phyloP scores from a whole-genome alignment of 2,329 filamentous ascomycete genomes.

The Cladosporium cucumerinum region DNA sequence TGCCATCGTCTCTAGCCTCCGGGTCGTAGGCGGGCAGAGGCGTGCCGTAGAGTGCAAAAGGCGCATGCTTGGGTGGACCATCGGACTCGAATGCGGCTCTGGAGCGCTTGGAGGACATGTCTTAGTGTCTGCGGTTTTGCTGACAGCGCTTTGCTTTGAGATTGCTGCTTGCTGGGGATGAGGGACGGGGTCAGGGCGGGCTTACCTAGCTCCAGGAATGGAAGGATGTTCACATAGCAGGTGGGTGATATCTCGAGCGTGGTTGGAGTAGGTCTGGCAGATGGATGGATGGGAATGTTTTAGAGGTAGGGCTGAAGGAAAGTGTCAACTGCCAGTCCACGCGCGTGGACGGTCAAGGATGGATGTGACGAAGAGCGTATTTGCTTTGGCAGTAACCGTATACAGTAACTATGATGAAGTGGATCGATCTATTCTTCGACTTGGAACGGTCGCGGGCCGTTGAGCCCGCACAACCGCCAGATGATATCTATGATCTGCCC shows the following conservation, averaged over 20 bases:
- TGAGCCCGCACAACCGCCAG: background rate
- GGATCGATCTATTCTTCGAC: background rate
- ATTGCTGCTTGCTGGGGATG: constrained; percentile 17
- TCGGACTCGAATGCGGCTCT: constrained; percentile 76
- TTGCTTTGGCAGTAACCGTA: background rate
- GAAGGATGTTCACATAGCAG: constrained; percentile 4
- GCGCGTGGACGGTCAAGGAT: background rate
- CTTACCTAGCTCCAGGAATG: constrained; percentile 14
- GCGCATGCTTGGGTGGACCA: constrained; percentile 55
- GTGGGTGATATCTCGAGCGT: background rate
- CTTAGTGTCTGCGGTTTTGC: constrained; percentile 27
- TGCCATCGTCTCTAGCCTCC: constrained; percentile 79
- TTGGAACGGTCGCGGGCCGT: background rate
- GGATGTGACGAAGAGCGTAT: constrained; percentile 1
- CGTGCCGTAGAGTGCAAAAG: constrained; percentile 78
- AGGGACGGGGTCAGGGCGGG: constrained; percentile 5
- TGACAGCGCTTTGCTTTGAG: constrained; percentile 29
- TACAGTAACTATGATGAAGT: background rate
- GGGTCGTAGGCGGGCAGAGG: constrained; percentile 75
- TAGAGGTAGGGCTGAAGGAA: background rate
- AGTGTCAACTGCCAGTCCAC: background rate
- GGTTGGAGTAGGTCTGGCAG: background rate
- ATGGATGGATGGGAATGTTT: background rate
- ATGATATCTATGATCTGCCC: background rate
- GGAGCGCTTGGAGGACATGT: constrained; percentile 77